Evolutionary conservation across 164 flowering plant genomes (phyloP).

Genomic region (Kingdonia uniflora): DNA sequence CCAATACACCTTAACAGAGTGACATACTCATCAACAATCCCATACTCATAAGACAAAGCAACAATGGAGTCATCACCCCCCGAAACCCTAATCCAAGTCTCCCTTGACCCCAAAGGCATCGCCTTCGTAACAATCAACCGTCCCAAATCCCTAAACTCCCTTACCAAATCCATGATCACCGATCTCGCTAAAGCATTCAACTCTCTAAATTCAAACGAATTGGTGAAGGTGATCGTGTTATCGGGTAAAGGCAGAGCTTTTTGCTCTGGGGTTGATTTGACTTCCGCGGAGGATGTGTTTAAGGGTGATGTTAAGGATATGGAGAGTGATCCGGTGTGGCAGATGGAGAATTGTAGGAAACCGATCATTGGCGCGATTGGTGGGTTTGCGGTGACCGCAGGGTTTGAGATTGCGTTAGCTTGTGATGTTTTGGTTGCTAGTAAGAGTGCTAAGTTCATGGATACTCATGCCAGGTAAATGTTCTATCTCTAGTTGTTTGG

Average conservation of each 20-base stretch:
- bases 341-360: slow-evolving; percentile 78
- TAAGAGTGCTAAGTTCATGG: slow-evolving; percentile 71
- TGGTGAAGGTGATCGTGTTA: slow-evolving; percentile 56
- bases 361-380: slow-evolving; percentile 76
- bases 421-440: slow-evolving; percentile 76
- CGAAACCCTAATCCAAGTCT: too few species aligned
- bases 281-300: slow-evolving; percentile 84
- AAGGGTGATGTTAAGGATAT: slow-evolving; percentile 79
- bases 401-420: slow-evolving; percentile 84
- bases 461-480: slow-evolving; percentile 69
- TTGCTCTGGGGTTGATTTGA: slow-evolving; percentile 85
- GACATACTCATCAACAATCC: too few species aligned
- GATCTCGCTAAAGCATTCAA: slow-evolving; percentile 60
- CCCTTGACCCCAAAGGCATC: too few species aligned
- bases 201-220: slow-evolving; percentile 44
- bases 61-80: too few species aligned
- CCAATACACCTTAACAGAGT: too few species aligned
- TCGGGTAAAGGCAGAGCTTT: slow-evolving; percentile 77
- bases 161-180: slow-evolving; percentile 58
- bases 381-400: slow-evolving; percentile 92
- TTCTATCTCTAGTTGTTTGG: too few species aligned
- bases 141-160: slow-evolving; percentile 68
- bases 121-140: slow-evolving; percentile 68
- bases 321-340: slow-evolving; percentile 62
- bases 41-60: too few species aligned